phyloP scores from a whole-genome alignment of 768 basidiomycete species.

The Suillus subaureus region DNA sequence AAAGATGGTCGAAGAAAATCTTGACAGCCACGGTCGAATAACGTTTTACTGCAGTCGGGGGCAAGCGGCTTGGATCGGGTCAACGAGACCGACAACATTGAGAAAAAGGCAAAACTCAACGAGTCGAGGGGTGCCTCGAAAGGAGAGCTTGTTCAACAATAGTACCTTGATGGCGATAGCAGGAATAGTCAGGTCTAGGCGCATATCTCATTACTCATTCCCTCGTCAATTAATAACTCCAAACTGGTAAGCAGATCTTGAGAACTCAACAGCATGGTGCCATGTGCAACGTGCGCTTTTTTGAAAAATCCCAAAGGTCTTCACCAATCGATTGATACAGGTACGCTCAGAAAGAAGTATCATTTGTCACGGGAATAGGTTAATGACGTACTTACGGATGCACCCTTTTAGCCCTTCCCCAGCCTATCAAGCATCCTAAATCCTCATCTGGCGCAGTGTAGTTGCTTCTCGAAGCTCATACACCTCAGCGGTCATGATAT shows the following conservation, averaged over 20 bases:
- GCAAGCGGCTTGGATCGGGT: slow-evolving; percentile 3
- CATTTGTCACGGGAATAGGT: slow-evolving; percentile 47
- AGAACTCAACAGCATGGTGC: slow-evolving; percentile 27
- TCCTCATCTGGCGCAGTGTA: slow-evolving; percentile 20
- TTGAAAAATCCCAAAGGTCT: slow-evolving; percentile 4
- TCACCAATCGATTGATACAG: slow-evolving; percentile 7
- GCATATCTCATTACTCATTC: slow-evolving; percentile 2
- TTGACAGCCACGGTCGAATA: background rate
- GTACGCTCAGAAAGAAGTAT: slow-evolving; percentile 30
- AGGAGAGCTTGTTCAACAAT: background rate
- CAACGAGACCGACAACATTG: slow-evolving; percentile 2
- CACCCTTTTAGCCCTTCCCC: slow-evolving; percentile 12
- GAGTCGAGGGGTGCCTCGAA: background rate
- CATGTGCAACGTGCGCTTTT: slow-evolving; percentile 1
- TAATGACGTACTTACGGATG: slow-evolving; percentile 61
- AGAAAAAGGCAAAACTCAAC: slow-evolving; percentile 5
- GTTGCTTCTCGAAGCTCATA: slow-evolving; percentile 31
- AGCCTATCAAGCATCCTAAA: slow-evolving; percentile 10
- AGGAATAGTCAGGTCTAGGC: background rate
- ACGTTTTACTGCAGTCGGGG: background rate
- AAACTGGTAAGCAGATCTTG: slow-evolving; percentile 10
- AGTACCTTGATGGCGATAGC: background rate
- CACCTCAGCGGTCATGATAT: slow-evolving; percentile 43
- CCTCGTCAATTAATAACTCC: slow-evolving; percentile 1
- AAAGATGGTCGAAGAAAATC: background rate